Evolutionary conservation across 176 grass and related monocot species (phyloP).

Genomic region (barley (Hordeum vulgare)): MorexV3_pseudomolecules_assembly NC_058519.1:201422509-201423008

Average conservation of each 20-base stretch:
- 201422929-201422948: conserved; percentile 27
- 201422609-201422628: conserved; percentile 17
- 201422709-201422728: neutral
- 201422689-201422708: neutral
- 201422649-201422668: conserved; percentile 21
- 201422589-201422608: neutral
- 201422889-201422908: neutral
- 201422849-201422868: neutral
- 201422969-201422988: neutral
- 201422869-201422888: neutral
- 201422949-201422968: conserved; percentile 8
- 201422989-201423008: neutral
- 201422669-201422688: neutral
- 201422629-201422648: conserved; percentile 40
- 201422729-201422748: conserved; percentile 27
- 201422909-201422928: neutral
- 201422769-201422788: neutral
- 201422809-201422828: neutral
- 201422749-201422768: neutral
- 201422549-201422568: neutral
- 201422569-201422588: neutral
- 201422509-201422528: neutral
- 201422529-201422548: neutral
- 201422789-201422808: neutral
- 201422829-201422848: neutral